phyloP scores from a whole-genome alignment of 2,329 filamentous ascomycete species.

The Colletotrichum kahawae region DNA sequence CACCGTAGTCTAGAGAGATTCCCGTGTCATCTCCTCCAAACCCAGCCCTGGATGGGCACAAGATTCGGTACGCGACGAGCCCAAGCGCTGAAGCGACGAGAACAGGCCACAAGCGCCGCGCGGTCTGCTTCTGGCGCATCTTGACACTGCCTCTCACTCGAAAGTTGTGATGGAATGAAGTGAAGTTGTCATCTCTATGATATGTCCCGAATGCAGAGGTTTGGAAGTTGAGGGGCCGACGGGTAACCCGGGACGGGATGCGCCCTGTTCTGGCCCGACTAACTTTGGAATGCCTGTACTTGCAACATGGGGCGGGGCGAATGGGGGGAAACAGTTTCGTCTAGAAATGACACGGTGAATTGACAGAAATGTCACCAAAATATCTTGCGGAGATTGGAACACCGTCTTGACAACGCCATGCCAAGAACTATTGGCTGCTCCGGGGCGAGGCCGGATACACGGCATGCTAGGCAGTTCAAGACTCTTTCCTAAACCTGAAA shows the following conservation, averaged over 20 bases:
- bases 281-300: not conserved
- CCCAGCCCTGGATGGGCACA: not conserved
- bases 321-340: not conserved
- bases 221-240: not conserved
- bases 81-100: not conserved
- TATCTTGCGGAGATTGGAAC: not conserved
- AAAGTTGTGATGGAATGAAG: not conserved
- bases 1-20: not conserved
- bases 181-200: not conserved
- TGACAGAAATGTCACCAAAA: not conserved
- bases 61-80: not conserved
- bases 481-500: not conserved
- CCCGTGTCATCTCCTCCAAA: not conserved
- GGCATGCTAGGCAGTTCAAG: not conserved
- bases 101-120: not conserved
- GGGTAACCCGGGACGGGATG: not conserved
- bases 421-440: not conserved
- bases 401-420: not conserved
- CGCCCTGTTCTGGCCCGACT: not conserved
- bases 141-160: not conserved
- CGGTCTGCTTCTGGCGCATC: not conserved
- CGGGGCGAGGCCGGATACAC: not conserved
- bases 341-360: not conserved
- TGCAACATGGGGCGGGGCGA: not conserved
- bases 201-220: not conserved